These are phyloP conservation scores for Hyaloscypha bicolor DNA, from an alignment of 495 filamentous ascomycete species.

Conservation along the genomic window DNA sequence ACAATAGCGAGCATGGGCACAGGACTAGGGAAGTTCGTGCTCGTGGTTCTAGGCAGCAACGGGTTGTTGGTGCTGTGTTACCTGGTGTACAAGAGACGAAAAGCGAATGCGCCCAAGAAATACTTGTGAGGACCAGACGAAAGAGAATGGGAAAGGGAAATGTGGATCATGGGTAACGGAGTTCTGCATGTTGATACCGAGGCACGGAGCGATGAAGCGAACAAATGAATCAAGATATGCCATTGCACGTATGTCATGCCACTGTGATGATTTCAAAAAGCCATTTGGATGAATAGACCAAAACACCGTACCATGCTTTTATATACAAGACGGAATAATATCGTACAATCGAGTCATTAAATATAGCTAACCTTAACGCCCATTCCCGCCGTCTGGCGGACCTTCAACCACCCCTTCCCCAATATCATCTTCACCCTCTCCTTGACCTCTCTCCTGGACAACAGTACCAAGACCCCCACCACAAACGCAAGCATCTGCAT, in stretches of 20 bases:
- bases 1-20: slow-evolving; percentile 51
- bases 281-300: background rate
- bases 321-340: background rate
- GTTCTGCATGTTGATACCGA: background rate
- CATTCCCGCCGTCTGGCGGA: slow-evolving; percentile 88
- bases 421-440: slow-evolving; percentile 71
- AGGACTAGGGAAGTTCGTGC: slow-evolving; percentile 72
- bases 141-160: background rate
- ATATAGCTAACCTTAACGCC: slow-evolving; percentile 98
- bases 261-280: background rate
- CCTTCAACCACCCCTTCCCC: slow-evolving; percentile 76
- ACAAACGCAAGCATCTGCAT: slow-evolving; percentile 79
- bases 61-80: slow-evolving; percentile 68
- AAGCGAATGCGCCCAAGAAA: slow-evolving; percentile 82
- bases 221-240: background rate
- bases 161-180: background rate
- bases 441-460: slow-evolving; percentile 73
- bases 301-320: background rate
- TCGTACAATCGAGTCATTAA: slow-evolving; percentile 36
- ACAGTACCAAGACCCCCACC: slow-evolving; percentile 74
- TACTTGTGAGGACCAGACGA: slow-evolving; percentile 60
- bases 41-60: slow-evolving; percentile 77
- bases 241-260: background rate
- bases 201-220: background rate
- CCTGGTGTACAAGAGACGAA: slow-evolving; percentile 79